Base-by-base conservation (phyloP, 345 rosid genomes). In the Salix caprea region DNA sequence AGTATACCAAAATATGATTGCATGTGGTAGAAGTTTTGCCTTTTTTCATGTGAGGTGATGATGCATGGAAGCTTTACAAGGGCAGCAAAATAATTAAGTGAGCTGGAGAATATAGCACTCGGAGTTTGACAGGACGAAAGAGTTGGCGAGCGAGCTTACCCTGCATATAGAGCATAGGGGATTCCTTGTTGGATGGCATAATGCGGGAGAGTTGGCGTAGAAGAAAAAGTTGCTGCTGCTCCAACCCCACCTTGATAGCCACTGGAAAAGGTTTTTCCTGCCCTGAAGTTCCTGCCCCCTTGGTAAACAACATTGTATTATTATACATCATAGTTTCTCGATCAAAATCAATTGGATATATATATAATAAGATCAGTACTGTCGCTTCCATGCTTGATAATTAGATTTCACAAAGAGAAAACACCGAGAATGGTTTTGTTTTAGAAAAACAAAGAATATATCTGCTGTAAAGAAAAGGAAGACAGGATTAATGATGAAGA, bases 141-240 rank as follows among this genome's bases (percentile, higher is more conserved):
- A 12, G 16, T 3, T 12, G 3, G 52, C 16, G 4, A 46, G 4
- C 52, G 13, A 46, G 66, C 30, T 58, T 76, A 77, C 79, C 79
- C 79, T 46, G 16, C 52, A 77, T 69, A 70, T 11, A 64, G 61
- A 61, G 72, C 8, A 60, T n/a, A 61, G 54, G 74, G 74, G 37
- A 76, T 69, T 18, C 79, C 74, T 76, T 76, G 74, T 77, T 70
- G 79, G 79, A 77, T 44, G 69, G 74, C 79, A 46, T 77, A 70
- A 61, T 77, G 74, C 28, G 74, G 70, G 50, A 77, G 37, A n/a
- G 73, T n/a, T 42, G 60, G 60, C 6, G 77, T 52, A 1, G 65
- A 75, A 67, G 70, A 64, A 76, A 69, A 76, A 62, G 69, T 34
- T 34, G 37, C 18, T 69, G 70, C 24, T 23, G 62, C 71, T 24